phyloP scores from a whole-genome alignment of 2,329 filamentous ascomycete species.

The Rugonectria rugulosa region DNA sequence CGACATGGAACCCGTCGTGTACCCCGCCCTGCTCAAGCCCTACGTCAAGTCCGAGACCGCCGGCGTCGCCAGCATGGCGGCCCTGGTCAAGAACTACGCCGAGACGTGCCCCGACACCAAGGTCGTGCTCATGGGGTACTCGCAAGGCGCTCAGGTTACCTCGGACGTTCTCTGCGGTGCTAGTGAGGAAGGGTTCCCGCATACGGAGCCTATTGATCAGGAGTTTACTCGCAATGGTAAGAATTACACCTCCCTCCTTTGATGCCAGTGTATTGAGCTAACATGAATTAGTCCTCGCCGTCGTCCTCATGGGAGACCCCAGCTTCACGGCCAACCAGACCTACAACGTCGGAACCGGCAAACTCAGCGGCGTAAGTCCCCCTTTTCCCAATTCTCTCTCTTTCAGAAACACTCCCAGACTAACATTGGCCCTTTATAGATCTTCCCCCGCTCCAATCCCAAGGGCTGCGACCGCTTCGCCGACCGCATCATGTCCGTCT shows the following conservation, averaged over 20 bases:
- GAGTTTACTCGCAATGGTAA: constrained; percentile 23
- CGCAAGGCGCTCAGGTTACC: constrained; percentile 35
- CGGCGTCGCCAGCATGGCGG: constrained; percentile 22
- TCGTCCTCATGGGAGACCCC: constrained; percentile 36
- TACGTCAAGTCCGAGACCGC: constrained; percentile 30
- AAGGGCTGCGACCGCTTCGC: constrained; percentile 22
- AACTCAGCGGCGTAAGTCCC: constrained; percentile 27
- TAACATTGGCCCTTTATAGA: constrained; percentile 4
- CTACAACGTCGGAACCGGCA: constrained; percentile 30
- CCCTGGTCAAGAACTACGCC: constrained; percentile 18
- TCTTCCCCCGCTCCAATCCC: constrained; percentile 28
- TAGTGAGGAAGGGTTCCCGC: constrained; percentile 29
- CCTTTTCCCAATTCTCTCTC: no score
- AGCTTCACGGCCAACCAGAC: constrained; percentile 28
- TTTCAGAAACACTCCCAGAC: neutral
- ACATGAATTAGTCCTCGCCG: constrained; percentile 20
- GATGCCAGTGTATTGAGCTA: neutral
- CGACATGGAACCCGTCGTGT: constrained; percentile 18
- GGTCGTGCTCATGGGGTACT: constrained; percentile 34
- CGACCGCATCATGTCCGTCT: constrained; percentile 26
- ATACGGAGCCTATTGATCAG: constrained; percentile 19
- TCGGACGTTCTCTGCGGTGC: constrained; percentile 33
- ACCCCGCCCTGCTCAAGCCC: constrained; percentile 27
- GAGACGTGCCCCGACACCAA: constrained; percentile 26
- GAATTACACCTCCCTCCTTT: neutral